phyloP scores from a whole-genome alignment of 2,329 filamentous ascomycete genomes.

The Calonectria honghensis region DNA sequence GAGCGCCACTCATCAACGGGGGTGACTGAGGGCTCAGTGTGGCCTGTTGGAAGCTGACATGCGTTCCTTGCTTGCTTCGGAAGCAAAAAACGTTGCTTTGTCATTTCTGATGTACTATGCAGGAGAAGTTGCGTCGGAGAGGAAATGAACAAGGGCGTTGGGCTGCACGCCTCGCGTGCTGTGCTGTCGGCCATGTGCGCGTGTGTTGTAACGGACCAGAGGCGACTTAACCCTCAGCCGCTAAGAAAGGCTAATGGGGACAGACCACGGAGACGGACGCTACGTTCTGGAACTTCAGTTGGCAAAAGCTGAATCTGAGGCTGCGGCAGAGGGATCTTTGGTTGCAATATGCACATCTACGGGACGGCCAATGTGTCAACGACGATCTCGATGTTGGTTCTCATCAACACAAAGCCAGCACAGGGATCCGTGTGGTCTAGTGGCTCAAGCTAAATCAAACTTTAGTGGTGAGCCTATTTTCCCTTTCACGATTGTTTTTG shows the following conservation, averaged over 20 bases:
- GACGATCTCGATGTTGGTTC: conserved; percentile 30
- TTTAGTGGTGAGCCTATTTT: conserved; percentile 45
- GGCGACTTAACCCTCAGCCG: conserved; percentile 5
- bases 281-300: background rate
- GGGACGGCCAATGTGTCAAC: background rate
- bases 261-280: background rate
- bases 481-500: conserved; percentile 13
- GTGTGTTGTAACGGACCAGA: conserved; percentile 8
- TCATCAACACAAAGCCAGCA: conserved; percentile 3
- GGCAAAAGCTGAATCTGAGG: conserved; percentile 8
- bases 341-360: background rate
- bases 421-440: conserved; percentile 21
- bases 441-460: conserved; percentile 40
- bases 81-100: background rate
- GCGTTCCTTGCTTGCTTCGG: conserved; percentile 4
- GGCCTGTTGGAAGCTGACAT: conserved; percentile 1
- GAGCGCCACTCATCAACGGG: conserved; percentile 22
- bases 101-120: conserved; percentile 24
- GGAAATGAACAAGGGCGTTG: conserved; percentile 1
- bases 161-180: conserved; percentile 5
- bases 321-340: conserved; percentile 8
- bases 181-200: background rate
- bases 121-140: conserved; percentile 30
- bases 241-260: conserved; percentile 3
- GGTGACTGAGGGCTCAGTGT: background rate